Evolutionary conservation across 371 early-diverging fungal species (phyloP), one percentile per base, ranked within the genome.

Genomic region (Cokeromyces recurvatus): DNA sequence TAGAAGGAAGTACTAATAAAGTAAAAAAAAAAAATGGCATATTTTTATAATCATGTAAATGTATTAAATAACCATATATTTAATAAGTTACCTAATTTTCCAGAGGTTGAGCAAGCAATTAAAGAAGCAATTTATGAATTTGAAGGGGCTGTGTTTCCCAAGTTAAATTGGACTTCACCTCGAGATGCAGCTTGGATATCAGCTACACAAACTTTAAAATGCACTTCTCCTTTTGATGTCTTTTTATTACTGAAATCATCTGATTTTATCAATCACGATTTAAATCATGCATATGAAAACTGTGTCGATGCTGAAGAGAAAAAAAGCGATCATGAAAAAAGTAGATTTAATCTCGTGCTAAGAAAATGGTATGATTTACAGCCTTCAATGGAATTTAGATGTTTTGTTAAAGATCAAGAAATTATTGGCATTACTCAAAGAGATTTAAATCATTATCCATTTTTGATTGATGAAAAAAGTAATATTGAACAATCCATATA

Each of bases 131-230:
- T 97, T 15, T 73, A 68, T 4, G 71, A 77, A 21, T 78, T 89
- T 21, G 93, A 87, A 24, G 93, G 92, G 3, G 79, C 75, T 20
- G 90, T 90, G 14, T 91, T 97, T 57, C 94, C 95, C 12, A 93
- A 95, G 39, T 77, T 95, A 48, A 91, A 89, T 59, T 97, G 97
- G 97, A 87, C 89, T 37, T 84, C 92, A 4, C 97, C 97, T 2
- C 83, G 86, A 44, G 97, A 97, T 62, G 96, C 97, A 2, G 75
- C 82, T 3, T 95, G 95, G 94, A 92, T 95, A 32, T 59, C 91
- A 8, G 66, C 86, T 4, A 85, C 82, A 17, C 82, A 86, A 16
- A 82, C 89, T 0, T 65, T 97, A 20, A 78, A 81, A 51, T 95
- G 96, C 68, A 77, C 68, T 27, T 76, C 72, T 2, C 71, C 82